phyloP scores from a whole-genome alignment of 345 rosid species.

The Draba incana region DNA sequence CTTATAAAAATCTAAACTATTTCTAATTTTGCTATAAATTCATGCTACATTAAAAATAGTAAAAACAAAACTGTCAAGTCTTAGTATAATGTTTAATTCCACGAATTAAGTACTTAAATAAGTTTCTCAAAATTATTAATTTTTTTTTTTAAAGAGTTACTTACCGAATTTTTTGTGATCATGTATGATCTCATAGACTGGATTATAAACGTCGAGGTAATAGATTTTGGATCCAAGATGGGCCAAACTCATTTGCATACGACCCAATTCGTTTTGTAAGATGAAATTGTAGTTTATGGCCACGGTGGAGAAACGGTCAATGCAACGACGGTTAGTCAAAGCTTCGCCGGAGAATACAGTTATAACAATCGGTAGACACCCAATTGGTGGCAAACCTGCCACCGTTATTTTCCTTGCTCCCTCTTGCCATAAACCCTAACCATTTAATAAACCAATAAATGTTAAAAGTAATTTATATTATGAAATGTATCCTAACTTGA shows the following conservation, averaged over 20 bases:
- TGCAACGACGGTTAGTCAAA: constrained; percentile 52
- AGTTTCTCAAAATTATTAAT: neutral
- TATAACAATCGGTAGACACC: constrained; percentile 75
- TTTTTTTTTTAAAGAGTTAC: neutral
- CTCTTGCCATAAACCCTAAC: constrained; percentile 60
- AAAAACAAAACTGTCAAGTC: too few species aligned
- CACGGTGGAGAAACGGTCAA: constrained; percentile 51
- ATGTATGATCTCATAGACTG: constrained; percentile 55
- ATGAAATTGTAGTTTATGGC: constrained; percentile 53
- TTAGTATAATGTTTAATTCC: too few species aligned
- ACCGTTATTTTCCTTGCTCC: constrained; percentile 60
- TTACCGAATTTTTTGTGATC: constrained; percentile 49
- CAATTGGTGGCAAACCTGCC: constrained; percentile 69
- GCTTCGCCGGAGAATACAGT: constrained; percentile 53
- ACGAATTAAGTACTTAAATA: too few species aligned
- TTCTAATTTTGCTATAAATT: too few species aligned
- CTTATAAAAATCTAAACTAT: too few species aligned
- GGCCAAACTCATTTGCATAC: constrained; percentile 42
- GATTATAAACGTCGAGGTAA: constrained; percentile 50
- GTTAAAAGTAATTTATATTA: neutral
- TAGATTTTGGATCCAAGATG: constrained; percentile 46
- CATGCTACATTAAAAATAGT: too few species aligned
- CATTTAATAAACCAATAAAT: constrained; percentile 9
- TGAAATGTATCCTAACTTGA: neutral
- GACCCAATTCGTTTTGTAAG: constrained; percentile 54